Conservation (phyloP, 805 yeast genomes). For the Yarrowia sp. region DNA sequence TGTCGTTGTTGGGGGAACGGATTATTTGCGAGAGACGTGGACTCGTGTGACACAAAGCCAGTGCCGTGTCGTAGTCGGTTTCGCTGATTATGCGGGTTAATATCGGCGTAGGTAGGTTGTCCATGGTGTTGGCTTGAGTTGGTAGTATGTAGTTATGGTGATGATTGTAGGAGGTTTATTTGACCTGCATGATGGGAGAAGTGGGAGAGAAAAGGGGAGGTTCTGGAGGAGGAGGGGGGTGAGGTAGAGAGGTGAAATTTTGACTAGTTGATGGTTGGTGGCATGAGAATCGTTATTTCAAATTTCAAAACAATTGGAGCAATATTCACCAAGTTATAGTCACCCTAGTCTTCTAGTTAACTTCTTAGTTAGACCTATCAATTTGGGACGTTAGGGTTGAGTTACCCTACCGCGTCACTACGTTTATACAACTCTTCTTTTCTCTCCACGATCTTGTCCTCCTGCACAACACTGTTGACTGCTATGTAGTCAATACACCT, state of each 20-base stretch:
- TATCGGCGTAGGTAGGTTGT: neutral
- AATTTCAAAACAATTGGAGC: too few relatives aligned
- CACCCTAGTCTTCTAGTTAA: too few relatives aligned
- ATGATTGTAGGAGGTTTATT: neutral
- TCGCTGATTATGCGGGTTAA: neutral
- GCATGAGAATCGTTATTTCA: too few relatives aligned
- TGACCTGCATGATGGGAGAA: neutral
- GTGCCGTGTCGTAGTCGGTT: constrained; percentile 10
- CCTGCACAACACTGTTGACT: neutral
- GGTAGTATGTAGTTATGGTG: neutral
- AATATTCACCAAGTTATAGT: too few relatives aligned
- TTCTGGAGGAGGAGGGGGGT: too few relatives aligned
- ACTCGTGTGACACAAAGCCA: neutral
- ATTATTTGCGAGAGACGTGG: neutral
- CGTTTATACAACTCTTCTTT: neutral
- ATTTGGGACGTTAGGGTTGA: neutral
- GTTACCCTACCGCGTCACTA: neutral
- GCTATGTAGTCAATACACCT: neutral
- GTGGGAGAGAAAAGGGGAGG: too few relatives aligned
- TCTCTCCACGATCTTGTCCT: neutral
- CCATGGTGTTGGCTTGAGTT: neutral
- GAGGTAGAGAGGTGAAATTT: too few relatives aligned
- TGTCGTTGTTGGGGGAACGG: constrained; percentile 3
- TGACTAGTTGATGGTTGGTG: too few relatives aligned
- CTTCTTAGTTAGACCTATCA: too few relatives aligned